Evolutionary conservation across 179 eudicot species (phyloP).

Genomic region (Beta lomatogona): DNA sequence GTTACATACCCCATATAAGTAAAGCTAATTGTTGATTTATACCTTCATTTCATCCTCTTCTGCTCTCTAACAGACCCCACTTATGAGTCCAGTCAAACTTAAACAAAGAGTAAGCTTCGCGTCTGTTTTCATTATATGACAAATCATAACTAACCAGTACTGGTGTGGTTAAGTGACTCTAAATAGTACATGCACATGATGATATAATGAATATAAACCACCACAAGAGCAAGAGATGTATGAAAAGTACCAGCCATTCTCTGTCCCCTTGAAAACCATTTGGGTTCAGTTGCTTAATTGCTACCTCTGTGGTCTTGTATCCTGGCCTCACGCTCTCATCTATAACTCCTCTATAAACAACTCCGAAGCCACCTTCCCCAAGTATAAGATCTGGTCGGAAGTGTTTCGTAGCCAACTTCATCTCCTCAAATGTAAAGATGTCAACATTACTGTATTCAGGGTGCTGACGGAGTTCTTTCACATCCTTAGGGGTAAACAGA

Average conservation of each 20-base stretch:
- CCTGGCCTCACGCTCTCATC: constrained; percentile 83
- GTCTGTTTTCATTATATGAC: not conserved
- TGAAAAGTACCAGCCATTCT: constrained; percentile 94
- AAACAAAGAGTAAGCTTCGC: not conserved
- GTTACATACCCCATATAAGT: not conserved
- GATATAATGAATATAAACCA: not conserved
- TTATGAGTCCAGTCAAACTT: not conserved
- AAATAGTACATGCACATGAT: not conserved
- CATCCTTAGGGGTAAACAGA: constrained; percentile 60
- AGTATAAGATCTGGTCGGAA: constrained; percentile 87
- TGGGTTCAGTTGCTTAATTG: constrained; percentile 92
- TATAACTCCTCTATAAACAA: constrained; percentile 85
- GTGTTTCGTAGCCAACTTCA: constrained; percentile 86
- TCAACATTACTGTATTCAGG: constrained; percentile 75
- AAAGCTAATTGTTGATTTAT: not conserved
- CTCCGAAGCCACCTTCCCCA: constrained; percentile 98
- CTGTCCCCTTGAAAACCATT: constrained; percentile 91
- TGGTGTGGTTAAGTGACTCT: not conserved
- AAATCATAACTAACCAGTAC: not conserved
- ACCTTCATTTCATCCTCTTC: not conserved
- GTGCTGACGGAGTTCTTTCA: constrained; percentile 68
- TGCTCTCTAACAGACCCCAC: not conserved
- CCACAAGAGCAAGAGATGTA: constrained; percentile 5
- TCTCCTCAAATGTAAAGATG: constrained; percentile 84
- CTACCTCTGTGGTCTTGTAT: constrained; percentile 66